phyloP scores from a whole-genome alignment of 2,329 filamentous ascomycete species.

The Diplodia seriata region DNA sequence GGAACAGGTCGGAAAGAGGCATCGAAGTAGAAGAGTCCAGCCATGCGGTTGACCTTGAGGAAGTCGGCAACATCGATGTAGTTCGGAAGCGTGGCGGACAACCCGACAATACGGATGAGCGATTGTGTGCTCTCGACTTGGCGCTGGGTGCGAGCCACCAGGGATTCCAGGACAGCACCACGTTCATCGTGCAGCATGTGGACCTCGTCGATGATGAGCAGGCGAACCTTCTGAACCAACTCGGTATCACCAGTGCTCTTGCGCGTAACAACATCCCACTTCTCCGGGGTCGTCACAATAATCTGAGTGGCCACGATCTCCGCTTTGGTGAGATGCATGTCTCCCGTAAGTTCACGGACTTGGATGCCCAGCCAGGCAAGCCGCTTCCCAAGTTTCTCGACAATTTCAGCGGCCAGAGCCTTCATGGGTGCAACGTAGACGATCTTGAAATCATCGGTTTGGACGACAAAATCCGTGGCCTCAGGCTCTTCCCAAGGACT shows the following conservation, averaged over 20 bases:
- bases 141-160: constrained; percentile 92
- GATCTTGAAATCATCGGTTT: constrained; percentile 91
- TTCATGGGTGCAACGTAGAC: constrained; percentile 99
- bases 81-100: constrained; percentile 95
- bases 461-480: constrained; percentile 80
- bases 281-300: constrained; percentile 97
- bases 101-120: constrained; percentile 91
- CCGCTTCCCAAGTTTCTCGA: constrained; percentile 88
- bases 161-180: constrained; percentile 91
- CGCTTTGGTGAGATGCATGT: constrained; percentile 97
- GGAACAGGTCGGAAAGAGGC: constrained; percentile 94
- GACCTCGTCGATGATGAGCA: constrained; percentile 97
- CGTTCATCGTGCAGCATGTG: constrained; percentile 99
- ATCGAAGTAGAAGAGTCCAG: constrained; percentile 96
- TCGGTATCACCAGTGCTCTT: constrained; percentile 98
- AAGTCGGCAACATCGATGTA: constrained; percentile 98
- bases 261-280: constrained; percentile 98
- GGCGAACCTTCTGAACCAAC: constrained; percentile 92
- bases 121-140: constrained; percentile 99
- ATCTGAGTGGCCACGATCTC: constrained; percentile 97
- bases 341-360: constrained; percentile 92
- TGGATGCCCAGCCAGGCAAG: constrained; percentile 92
- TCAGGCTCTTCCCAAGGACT: constrained; percentile 77
- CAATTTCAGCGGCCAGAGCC: constrained; percentile 93
- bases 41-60: constrained; percentile 90